phyloP scores from a whole-genome alignment of 2,329 filamentous ascomycete genomes.

The Mollisia scopiformis region DNA sequence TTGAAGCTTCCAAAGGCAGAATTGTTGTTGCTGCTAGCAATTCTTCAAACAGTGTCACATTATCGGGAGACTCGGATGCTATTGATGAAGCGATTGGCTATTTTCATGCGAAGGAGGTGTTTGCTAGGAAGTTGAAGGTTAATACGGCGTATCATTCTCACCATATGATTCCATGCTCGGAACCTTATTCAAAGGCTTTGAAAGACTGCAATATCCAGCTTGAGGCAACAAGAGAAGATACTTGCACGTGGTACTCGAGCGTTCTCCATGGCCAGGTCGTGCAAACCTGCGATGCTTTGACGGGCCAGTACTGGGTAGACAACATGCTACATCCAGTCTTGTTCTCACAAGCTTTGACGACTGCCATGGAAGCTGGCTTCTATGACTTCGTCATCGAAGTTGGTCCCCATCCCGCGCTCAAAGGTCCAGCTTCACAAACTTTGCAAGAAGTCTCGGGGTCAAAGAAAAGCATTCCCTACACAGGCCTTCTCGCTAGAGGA shows the following conservation, averaged over 20 bases:
- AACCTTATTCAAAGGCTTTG: constrained; percentile 20
- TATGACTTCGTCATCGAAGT: constrained; percentile 32
- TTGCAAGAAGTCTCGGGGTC: constrained; percentile 2
- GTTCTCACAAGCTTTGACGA: constrained; percentile 3
- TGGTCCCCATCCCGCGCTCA: constrained; percentile 40
- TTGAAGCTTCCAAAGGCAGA: constrained; percentile 6
- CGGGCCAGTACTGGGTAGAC: constrained; percentile 41
- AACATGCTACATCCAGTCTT: constrained; percentile 39
- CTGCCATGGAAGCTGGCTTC: background rate
- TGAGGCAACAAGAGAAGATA: background rate
- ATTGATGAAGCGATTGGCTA: constrained; percentile 13
- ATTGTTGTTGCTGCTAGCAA: constrained; percentile 38
- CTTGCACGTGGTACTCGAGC: background rate
- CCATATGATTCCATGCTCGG: constrained; percentile 27
- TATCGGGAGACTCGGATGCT: constrained; percentile 32
- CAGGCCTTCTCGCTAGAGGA: constrained; percentile 8
- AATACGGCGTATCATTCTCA: constrained; percentile 34
- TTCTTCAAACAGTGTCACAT: constrained; percentile 28
- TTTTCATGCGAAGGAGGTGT: constrained; percentile 17
- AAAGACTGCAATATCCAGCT: constrained; percentile 13
- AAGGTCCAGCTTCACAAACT: constrained; percentile 32
- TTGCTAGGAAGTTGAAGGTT: constrained; percentile 24
- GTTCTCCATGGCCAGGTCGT: constrained; percentile 8
- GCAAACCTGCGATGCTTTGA: constrained; percentile 5
- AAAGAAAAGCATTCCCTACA: constrained; percentile 15